Conservation (phyloP, 2,329 filamentous ascomycete genomes). For the Myriangium duriaei region DNA sequence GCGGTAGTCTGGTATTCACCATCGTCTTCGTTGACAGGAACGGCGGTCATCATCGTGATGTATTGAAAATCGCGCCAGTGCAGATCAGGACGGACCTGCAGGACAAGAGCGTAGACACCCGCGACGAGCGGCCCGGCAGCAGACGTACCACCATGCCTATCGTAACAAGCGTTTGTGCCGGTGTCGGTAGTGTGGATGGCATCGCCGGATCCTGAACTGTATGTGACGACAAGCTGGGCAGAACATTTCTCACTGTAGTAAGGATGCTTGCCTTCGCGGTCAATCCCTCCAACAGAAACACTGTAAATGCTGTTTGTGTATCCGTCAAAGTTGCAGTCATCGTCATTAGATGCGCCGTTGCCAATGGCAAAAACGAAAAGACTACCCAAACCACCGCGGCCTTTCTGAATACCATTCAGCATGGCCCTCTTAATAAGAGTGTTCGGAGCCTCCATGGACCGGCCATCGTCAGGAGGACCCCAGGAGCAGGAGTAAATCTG, state of each 20-base stretch:
- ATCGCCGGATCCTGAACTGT: slow-evolving; percentile 81
- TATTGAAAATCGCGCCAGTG: slow-evolving; percentile 94
- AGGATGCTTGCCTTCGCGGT: slow-evolving; percentile 74
- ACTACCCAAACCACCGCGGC: slow-evolving; percentile 69
- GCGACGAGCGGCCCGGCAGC: slow-evolving; percentile 87
- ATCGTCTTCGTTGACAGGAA: slow-evolving; percentile 61
- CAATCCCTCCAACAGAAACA: slow-evolving; percentile 88
- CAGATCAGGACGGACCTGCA: slow-evolving; percentile 74
- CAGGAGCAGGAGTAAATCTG: slow-evolving; percentile 98
- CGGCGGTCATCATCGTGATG: slow-evolving; percentile 70
- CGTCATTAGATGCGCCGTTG: slow-evolving; percentile 73
- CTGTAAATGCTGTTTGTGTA: slow-evolving; percentile 99
- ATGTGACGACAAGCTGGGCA: slow-evolving; percentile 88
- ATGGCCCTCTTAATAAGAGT: slow-evolving; percentile 82
- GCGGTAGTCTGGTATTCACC: slow-evolving; percentile 72
- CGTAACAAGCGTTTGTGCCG: slow-evolving; percentile 63
- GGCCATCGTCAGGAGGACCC: slow-evolving; percentile 89
- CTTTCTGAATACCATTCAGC: slow-evolving; percentile 82
- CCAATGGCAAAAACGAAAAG: slow-evolving; percentile 96
- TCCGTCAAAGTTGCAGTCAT: slow-evolving; percentile 98
- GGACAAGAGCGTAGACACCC: slow-evolving; percentile 78
- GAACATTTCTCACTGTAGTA: slow-evolving; percentile 97
- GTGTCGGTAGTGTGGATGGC: slow-evolving; percentile 96
- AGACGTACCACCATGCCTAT: slow-evolving; percentile 83
- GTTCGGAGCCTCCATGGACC: slow-evolving; percentile 86